Percentiles rank a stretch among this genome's conserved stretches.
These are phyloP conservation scores for Barbatosphaeria neglecta DNA, from an alignment of 495 filamentous ascomycete species.

Conservation along the genomic window DNA sequence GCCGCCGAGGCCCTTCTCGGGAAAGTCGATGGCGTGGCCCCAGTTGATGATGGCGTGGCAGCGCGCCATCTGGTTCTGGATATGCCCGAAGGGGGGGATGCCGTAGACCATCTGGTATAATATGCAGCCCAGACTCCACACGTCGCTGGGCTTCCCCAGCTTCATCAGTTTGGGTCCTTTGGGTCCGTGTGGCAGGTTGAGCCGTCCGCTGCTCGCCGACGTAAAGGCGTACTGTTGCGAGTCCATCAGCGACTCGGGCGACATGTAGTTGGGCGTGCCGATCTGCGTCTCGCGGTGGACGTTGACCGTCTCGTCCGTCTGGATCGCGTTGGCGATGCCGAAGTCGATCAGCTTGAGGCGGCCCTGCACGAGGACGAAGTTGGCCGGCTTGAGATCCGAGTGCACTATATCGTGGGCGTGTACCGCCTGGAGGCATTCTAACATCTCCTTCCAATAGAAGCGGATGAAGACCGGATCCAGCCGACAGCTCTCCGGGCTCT, in stretches of 20 bases:
- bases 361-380: conserved; percentile 80
- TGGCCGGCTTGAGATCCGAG: conserved; percentile 91
- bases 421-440: conserved; percentile 83
- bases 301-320: conserved; percentile 87
- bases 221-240: conserved; percentile 49
- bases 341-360: conserved; percentile 86
- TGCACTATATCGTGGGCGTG: conserved; percentile 87
- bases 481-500: conserved; percentile 55
- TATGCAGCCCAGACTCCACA: conserved; percentile 94
- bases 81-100: conserved; percentile 82
- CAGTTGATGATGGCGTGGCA: conserved; percentile 83
- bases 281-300: conserved; percentile 92
- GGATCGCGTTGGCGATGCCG: conserved; percentile 93
- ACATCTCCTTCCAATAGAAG: conserved; percentile 98
- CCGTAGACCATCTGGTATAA: conserved; percentile 97
- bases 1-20: conserved; percentile 60
- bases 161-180: conserved; percentile 75
- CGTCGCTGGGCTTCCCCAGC: conserved; percentile 86
- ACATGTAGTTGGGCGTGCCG: conserved; percentile 98
- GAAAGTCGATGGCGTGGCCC: conserved; percentile 71
- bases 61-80: conserved; percentile 64
- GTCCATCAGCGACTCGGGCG: conserved; percentile 83
- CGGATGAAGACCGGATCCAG: conserved; percentile 88
- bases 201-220: conserved; percentile 28
- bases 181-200: conserved; percentile 29